phyloP scores from a whole-genome alignment of 2,329 filamentous ascomycete species.

The Colletotrichum endophyticum region DNA sequence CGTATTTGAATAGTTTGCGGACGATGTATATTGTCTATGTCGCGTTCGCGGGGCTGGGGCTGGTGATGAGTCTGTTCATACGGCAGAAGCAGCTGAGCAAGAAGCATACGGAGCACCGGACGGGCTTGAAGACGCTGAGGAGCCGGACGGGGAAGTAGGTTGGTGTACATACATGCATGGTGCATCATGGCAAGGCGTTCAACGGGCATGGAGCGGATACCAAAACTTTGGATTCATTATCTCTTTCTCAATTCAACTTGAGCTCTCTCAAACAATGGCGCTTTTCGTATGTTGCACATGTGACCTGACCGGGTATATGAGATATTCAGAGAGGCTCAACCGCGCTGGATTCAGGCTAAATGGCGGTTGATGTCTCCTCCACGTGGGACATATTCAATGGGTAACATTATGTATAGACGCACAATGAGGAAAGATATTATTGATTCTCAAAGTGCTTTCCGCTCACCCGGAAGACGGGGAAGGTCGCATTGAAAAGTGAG shows the following conservation, averaged over 20 bases:
- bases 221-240: not conserved
- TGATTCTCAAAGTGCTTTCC: not conserved
- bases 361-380: not conserved
- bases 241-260: not conserved
- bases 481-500: not conserved
- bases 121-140: slow-evolving; percentile 51
- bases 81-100: slow-evolving; percentile 56
- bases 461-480: not conserved
- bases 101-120: slow-evolving; percentile 63
- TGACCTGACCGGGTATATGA: not conserved
- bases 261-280: not conserved
- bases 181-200: not conserved
- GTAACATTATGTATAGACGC: not conserved
- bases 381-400: not conserved
- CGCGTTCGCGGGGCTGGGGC: slow-evolving; percentile 50
- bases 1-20: slow-evolving; percentile 54
- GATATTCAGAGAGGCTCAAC: not conserved
- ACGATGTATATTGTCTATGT: slow-evolving; percentile 66
- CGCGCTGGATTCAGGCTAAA: slow-evolving; percentile 2
- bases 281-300: not conserved
- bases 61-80: slow-evolving; percentile 53
- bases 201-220: slow-evolving; percentile 7
- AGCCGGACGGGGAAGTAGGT: slow-evolving; percentile 20
- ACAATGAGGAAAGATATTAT: not conserved
- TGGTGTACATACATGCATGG: not conserved